A percentile compares a stretch with the other conserved stretches of the same genome.
Evolutionary conservation across 495 filamentous ascomycete species (phyloP).

Genomic region (Apodospora peruviana): DNA sequence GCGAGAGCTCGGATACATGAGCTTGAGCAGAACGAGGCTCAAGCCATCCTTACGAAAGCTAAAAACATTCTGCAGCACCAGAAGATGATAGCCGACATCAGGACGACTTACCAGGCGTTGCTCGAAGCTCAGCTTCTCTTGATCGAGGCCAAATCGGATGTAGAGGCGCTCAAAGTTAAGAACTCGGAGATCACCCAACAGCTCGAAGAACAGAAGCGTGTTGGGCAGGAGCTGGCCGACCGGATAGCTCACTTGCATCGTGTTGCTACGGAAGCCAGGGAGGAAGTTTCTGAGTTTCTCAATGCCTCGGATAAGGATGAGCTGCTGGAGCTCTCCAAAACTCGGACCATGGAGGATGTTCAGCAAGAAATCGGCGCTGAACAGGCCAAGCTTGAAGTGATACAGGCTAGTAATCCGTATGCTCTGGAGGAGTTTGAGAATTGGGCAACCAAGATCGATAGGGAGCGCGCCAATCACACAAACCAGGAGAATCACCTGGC

Average conservation of each 20-base stretch:
- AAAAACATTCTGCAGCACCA: constrained; percentile 54
- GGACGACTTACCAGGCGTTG: constrained; percentile 53
- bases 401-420: constrained; percentile 71
- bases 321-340: constrained; percentile 27
- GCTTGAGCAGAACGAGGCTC: constrained; percentile 35
- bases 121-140: constrained; percentile 61
- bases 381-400: constrained; percentile 66
- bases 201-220: constrained; percentile 38
- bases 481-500: constrained; percentile 47
- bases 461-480: constrained; percentile 33
- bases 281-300: constrained; percentile 22
- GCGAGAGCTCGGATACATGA: constrained; percentile 19
- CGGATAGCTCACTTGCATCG: constrained; percentile 23
- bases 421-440: constrained; percentile 76
- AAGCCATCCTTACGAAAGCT: constrained; percentile 56
- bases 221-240: constrained; percentile 8
- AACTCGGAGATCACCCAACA: constrained; percentile 52
- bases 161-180: constrained; percentile 55
- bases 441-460: constrained; percentile 50
- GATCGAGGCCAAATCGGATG: constrained; percentile 76
- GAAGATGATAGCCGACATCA: constrained; percentile 55
- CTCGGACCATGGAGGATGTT: constrained; percentile 55
- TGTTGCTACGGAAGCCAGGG: constrained; percentile 20
- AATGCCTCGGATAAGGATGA: constrained; percentile 27
- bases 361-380: constrained; percentile 70